Evolutionary conservation across 352 stramenopile genomes (phyloP).

Genomic region (Phytophthora pinifolia): DNA sequence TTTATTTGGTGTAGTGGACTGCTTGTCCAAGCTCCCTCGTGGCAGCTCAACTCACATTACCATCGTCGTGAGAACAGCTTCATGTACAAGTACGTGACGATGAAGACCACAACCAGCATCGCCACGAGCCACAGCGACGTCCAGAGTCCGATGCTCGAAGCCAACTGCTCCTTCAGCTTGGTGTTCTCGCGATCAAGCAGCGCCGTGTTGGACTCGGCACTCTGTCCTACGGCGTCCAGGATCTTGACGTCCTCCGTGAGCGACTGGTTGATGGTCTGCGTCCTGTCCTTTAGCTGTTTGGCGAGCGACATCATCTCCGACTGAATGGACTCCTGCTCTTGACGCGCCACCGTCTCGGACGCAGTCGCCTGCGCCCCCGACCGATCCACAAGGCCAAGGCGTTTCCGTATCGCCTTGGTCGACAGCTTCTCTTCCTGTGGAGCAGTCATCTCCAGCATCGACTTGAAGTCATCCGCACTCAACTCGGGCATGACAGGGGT

Average conservation of each 20-base stretch:
- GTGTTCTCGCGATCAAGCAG: constrained; percentile 63
- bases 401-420: constrained; percentile 53
- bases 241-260: constrained; percentile 74
- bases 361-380: constrained; percentile 26
- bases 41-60: constrained; percentile 13
- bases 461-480: constrained; percentile 51
- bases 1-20: constrained; percentile 4
- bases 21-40: background rate
- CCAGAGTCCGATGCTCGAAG: constrained; percentile 75
- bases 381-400: constrained; percentile 54
- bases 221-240: constrained; percentile 69
- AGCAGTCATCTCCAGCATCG: constrained; percentile 50
- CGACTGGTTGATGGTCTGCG: constrained; percentile 74
- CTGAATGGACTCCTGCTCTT: constrained; percentile 73
- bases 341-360: constrained; percentile 45
- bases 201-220: constrained; percentile 63
- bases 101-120: constrained; percentile 59
- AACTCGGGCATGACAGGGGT: constrained; percentile 22
- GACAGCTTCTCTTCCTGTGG: constrained; percentile 48
- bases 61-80: constrained; percentile 69
- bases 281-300: constrained; percentile 70
- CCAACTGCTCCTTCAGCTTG: constrained; percentile 62
- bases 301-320: constrained; percentile 76
- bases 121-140: constrained; percentile 71
- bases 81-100: constrained; percentile 79